These are phyloP conservation scores for Sarcodon aspratus DNA, from an alignment of 768 basidiomycete genomes.

Conservation along the genomic window DNA sequence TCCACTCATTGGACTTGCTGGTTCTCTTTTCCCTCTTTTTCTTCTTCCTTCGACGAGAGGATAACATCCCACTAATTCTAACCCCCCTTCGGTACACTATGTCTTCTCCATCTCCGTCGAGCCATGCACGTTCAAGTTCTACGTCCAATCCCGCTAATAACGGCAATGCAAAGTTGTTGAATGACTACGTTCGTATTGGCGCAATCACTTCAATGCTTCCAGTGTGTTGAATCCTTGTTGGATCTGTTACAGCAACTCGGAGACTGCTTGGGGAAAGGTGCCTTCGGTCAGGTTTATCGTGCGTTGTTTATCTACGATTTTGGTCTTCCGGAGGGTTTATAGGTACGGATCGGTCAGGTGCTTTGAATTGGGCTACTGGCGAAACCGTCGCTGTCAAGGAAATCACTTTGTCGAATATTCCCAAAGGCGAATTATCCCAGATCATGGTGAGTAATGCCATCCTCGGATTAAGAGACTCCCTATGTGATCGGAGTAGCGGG, in stretches of 20 bases:
- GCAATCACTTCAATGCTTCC: not conserved
- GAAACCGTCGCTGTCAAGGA: slow-evolving; percentile 99
- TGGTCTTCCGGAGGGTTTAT: not conserved
- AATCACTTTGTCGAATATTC: slow-evolving; percentile 89
- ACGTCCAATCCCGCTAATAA: not conserved
- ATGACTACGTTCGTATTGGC: not conserved
- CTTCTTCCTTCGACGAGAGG: no score
- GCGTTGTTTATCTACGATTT: slow-evolving; percentile 22
- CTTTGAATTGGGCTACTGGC: slow-evolving; percentile 90
- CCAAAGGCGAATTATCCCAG: slow-evolving; percentile 86
- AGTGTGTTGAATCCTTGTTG: not conserved
- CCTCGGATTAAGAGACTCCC: not conserved
- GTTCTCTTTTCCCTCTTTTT: no score
- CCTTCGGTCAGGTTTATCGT: slow-evolving; percentile 97
- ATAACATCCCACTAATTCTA: no score
- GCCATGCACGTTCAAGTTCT: not conserved
- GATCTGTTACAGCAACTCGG: slow-evolving; percentile 68
- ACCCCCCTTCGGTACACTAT: not conserved
- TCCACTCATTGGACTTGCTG: no score
- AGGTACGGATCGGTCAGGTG: slow-evolving; percentile 33
- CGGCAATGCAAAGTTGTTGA: not conserved
- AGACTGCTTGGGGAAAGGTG: slow-evolving; percentile 92
- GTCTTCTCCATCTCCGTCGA: not conserved
- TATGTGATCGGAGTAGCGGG: no score
- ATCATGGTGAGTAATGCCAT: slow-evolving; percentile 70